phyloP scores from a whole-genome alignment of 148 eudicot genomes.

The Talinum fruticosum region DNA sequence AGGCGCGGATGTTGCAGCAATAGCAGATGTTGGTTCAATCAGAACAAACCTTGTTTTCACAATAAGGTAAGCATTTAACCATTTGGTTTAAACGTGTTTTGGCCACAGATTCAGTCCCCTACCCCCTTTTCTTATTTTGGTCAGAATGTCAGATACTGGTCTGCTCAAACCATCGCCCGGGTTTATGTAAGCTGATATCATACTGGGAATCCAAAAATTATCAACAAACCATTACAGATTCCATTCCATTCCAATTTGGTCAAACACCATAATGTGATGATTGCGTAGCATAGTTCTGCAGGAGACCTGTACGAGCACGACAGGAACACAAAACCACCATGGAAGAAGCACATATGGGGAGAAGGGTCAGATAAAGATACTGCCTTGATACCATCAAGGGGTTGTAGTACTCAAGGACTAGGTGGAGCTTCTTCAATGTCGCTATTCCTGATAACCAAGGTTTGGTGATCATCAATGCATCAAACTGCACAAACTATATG shows the following conservation, averaged over 20 bases:
- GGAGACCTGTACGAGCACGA: conserved; percentile 82
- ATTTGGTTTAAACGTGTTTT: neutral
- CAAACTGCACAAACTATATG: neutral
- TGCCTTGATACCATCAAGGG: conserved; percentile 44
- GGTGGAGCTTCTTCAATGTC: conserved; percentile 58
- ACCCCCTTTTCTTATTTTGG: no score
- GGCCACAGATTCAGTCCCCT: no score
- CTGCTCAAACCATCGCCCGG: no score
- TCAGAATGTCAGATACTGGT: no score
- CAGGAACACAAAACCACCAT: conserved; percentile 57
- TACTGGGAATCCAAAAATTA: neutral
- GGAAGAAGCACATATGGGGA: conserved; percentile 79
- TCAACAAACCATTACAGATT: neutral
- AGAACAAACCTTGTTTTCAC: conserved; percentile 56
- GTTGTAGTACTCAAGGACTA: conserved; percentile 48
- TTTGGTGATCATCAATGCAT: conserved; percentile 20
- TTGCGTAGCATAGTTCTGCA: conserved; percentile 47
- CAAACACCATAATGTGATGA: conserved; percentile 11
- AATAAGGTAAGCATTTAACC: conserved; percentile 48
- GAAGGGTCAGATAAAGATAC: conserved; percentile 40
- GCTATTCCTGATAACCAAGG: conserved; percentile 70
- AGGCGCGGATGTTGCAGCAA: conserved; percentile 81
- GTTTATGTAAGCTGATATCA: no score
- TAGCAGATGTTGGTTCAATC: conserved; percentile 60
- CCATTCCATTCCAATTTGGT: neutral